Evolutionary conservation across 768 basidiomycete genomes (phyloP).

Genomic region (Tylopilus vinaceipallidus): DNA sequence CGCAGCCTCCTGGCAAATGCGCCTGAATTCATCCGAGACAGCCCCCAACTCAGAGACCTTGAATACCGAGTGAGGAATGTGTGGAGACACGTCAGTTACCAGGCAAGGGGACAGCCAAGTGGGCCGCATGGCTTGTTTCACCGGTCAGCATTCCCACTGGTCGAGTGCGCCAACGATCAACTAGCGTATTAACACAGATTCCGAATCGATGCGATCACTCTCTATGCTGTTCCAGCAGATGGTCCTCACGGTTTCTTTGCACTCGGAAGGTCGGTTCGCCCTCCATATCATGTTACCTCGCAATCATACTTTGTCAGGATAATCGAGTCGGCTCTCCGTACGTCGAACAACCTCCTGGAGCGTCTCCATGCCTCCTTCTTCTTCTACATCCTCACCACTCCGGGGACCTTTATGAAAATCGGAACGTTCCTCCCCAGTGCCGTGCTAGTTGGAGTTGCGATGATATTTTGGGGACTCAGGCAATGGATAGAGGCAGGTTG

Average conservation of each 20-base stretch:
- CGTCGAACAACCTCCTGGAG: slow-evolving; percentile 92
- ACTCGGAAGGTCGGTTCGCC: slow-evolving; percentile 68
- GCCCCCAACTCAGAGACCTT: slow-evolving; percentile 48
- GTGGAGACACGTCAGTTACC: slow-evolving; percentile 65
- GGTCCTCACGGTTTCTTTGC: slow-evolving; percentile 97
- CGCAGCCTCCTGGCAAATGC: slow-evolving; percentile 41
- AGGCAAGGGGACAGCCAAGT: slow-evolving; percentile 76
- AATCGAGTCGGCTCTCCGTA: slow-evolving; percentile 84
- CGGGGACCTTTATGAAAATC: slow-evolving; percentile 78
- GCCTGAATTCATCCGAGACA: slow-evolving; percentile 42
- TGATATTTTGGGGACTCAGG: slow-evolving; percentile 81
- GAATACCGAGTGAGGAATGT: slow-evolving; percentile 64
- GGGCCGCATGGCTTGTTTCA: slow-evolving; percentile 91
- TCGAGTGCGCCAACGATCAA: background rate
- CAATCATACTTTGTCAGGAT: slow-evolving; percentile 43
- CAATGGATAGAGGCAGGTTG: slow-evolving; percentile 71
- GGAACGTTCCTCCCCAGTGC: slow-evolving; percentile 89
- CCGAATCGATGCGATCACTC: slow-evolving; percentile 90
- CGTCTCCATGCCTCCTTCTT: slow-evolving; percentile 97
- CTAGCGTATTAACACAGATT: slow-evolving; percentile 53
- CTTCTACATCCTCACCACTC: slow-evolving; percentile 70
- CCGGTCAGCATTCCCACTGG: slow-evolving; percentile 47
- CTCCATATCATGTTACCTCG: background rate
- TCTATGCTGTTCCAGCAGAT: slow-evolving; percentile 81
- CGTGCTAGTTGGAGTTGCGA: slow-evolving; percentile 76